These are phyloP conservation scores for Barbarea vulgaris DNA, from an alignment of 345 rosid genomes.

Conservation along the genomic window DNA sequence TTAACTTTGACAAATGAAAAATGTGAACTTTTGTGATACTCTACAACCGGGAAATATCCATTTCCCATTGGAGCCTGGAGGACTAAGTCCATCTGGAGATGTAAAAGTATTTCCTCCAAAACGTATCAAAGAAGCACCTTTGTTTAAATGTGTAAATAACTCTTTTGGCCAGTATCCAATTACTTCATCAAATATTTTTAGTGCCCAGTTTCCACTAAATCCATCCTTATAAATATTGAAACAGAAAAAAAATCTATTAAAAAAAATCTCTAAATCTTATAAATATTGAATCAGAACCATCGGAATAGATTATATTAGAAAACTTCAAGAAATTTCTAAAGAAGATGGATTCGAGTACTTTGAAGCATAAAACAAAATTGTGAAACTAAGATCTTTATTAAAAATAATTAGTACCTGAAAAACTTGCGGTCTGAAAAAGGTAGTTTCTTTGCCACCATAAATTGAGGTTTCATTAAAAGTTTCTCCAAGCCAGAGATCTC, in stretches of 20 bases:
- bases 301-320: background rate
- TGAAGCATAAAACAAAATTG: too few species aligned
- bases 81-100: constrained; percentile 24
- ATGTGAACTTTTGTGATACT: background rate
- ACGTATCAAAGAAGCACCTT: constrained; percentile 16
- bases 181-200: too few species aligned
- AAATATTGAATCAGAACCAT: background rate
- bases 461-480: too few species aligned
- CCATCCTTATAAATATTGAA: constrained; percentile 5
- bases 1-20: constrained; percentile 2
- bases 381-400: too few species aligned
- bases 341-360: too few species aligned
- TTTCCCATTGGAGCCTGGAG: too few species aligned
- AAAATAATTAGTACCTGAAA: too few species aligned
- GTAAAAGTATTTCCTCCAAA: constrained; percentile 22
- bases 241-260: background rate
- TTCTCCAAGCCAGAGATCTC: background rate
- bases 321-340: too few species aligned
- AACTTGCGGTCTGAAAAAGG: too few species aligned
- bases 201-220: constrained; percentile 1
- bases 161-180: too few species aligned
- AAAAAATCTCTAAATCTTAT: background rate
- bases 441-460: too few species aligned
- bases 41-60: background rate
- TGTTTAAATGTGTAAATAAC: constrained; percentile 19